Evolutionary conservation across 2,329 filamentous ascomycete genomes (phyloP).

Genomic region (Geoglossum cookeanum): DNA sequence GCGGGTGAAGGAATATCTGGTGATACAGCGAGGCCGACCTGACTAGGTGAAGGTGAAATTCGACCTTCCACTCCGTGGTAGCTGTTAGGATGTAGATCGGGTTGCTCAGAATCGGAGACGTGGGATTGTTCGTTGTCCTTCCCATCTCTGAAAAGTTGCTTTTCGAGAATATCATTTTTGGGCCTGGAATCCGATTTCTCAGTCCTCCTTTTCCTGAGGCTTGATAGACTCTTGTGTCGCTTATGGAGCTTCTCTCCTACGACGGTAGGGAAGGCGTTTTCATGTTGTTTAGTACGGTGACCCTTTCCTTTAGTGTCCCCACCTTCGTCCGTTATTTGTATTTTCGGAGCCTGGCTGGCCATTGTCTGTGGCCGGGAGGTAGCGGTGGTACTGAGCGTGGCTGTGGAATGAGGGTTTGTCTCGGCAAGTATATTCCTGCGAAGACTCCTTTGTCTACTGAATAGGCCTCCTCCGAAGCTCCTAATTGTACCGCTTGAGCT

Average conservation of each 20-base stretch:
- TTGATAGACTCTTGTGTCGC: slow-evolving; percentile 19
- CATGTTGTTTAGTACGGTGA: slow-evolving; percentile 17
- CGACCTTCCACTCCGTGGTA: not conserved
- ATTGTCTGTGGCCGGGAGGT: not conserved
- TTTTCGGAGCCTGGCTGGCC: not conserved
- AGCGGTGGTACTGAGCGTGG: not conserved
- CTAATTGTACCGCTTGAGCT: slow-evolving; percentile 47
- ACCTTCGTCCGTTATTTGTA: slow-evolving; percentile 12
- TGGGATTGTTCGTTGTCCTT: not conserved
- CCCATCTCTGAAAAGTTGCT: not conserved
- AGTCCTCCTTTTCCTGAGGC: slow-evolving; percentile 18
- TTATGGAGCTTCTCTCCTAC: slow-evolving; percentile 20
- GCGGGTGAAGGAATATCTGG: slow-evolving; percentile 6
- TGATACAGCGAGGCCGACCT: slow-evolving; percentile 11
- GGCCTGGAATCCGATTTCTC: not conserved
- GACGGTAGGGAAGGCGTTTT: slow-evolving; percentile 13
- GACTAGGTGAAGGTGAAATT: slow-evolving; percentile 4
- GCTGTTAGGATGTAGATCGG: not conserved
- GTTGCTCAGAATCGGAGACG: not conserved
- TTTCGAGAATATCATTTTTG: not conserved
- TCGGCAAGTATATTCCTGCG: not conserved
- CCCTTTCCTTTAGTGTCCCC: slow-evolving; percentile 1
- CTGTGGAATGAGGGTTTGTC: not conserved
- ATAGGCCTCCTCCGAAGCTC: slow-evolving; percentile 57
- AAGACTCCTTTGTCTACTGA: slow-evolving; percentile 39